A percentile compares a stretch with the other conserved stretches of the same genome.
These are phyloP conservation scores for Lepiota subincarnata DNA, from an alignment of 768 basidiomycete genomes.

Conservation along the genomic window DNA sequence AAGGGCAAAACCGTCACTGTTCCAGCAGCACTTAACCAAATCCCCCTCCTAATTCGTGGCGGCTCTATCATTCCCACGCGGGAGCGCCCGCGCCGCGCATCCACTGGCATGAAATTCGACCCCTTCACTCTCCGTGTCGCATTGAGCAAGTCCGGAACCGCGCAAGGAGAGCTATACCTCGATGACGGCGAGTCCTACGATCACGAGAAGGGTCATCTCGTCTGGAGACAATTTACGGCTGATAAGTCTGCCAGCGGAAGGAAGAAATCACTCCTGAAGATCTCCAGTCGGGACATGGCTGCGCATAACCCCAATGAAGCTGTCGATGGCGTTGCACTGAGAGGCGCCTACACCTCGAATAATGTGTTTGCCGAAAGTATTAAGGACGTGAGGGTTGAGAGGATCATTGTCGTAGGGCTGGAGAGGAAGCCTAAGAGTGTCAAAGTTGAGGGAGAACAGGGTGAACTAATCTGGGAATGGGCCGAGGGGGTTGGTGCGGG, in stretches of 20 bases:
- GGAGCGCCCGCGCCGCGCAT: slow-evolving; percentile 81
- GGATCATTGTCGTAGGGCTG: slow-evolving; percentile 76
- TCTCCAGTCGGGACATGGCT: slow-evolving; percentile 57
- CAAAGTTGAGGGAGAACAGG: slow-evolving; percentile 38
- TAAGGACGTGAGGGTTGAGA: slow-evolving; percentile 72
- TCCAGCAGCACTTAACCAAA: slow-evolving; percentile 71
- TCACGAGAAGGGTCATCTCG: slow-evolving; percentile 70
- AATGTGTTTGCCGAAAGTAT: slow-evolving; percentile 73
- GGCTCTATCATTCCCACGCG: slow-evolving; percentile 88
- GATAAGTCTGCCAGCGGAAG: slow-evolving; percentile 37
- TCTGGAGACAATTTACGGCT: slow-evolving; percentile 78
- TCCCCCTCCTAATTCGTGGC: slow-evolving; percentile 86
- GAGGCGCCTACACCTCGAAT: slow-evolving; percentile 39
- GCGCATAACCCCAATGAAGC: slow-evolving; percentile 38
- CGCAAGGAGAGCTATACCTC: slow-evolving; percentile 85
- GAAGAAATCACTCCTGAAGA: slow-evolving; percentile 35
- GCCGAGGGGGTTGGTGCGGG: slow-evolving; percentile 50
- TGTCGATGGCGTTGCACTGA: slow-evolving; percentile 47
- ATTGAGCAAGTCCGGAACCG: slow-evolving; percentile 53
- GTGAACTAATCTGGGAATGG: slow-evolving; percentile 66
- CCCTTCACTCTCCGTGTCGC: slow-evolving; percentile 91
- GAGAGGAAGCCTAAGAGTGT: slow-evolving; percentile 57
- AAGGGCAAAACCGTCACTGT: slow-evolving; percentile 70
- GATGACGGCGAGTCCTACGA: slow-evolving; percentile 89
- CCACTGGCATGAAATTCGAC: slow-evolving; percentile 84